Evolutionary conservation across 352 stramenopile species (phyloP), one percentile per base, ranked within the genome.

Genomic region (Phytophthora kernoviae): DNA sequence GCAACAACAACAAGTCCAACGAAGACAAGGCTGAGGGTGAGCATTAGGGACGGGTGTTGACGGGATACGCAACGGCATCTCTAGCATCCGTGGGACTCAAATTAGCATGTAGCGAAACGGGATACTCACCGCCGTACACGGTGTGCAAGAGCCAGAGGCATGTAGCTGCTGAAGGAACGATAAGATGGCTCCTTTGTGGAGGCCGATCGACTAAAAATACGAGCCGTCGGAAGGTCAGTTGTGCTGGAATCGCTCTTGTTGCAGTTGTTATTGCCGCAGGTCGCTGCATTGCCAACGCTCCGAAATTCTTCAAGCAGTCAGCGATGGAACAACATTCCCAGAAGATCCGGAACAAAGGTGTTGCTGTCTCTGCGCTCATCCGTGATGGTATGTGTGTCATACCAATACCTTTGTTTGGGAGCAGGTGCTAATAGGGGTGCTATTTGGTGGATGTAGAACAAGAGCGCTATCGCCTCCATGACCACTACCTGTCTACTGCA

Each of bases 301-400:
- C 24, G 36, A n/a, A n/a, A n/a, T n/a, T n/a, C 15, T 10, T 10
- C 22, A 12, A 18, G 37, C 12, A 20, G 8, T 3, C 18, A 22
- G 27, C 8, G 45, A 83, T 86, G 67, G 74, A 87, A 6, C 60
- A 67, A 27, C 48, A 37, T 11, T 22, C 58, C 1, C 52, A 62
- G 20, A 86, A 87, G 55, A 54, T 44, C 14, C 75, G 77, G 58
- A 91, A 88, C 65, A 84, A 87, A 47, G 77, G 81, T 34, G 62
- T 69, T 17, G 75, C 70, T 18, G 61, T 80, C 20, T 77, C 64
- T 11, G 71, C 73, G 7, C 54, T 79, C 42, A 76, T 91, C 12
- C 77, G 76, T 26, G 75, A 87, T 27, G 77, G 79, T 87, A 70
- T 36, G 58, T 39, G 6, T 33, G 24, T 7, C 24, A 30, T 30